A percentile compares a stretch with the other conserved stretches of the same genome.
Evolutionary conservation across 2,329 filamentous ascomycete genomes (phyloP).

Genomic region (Penicillium verrucosum): DNA sequence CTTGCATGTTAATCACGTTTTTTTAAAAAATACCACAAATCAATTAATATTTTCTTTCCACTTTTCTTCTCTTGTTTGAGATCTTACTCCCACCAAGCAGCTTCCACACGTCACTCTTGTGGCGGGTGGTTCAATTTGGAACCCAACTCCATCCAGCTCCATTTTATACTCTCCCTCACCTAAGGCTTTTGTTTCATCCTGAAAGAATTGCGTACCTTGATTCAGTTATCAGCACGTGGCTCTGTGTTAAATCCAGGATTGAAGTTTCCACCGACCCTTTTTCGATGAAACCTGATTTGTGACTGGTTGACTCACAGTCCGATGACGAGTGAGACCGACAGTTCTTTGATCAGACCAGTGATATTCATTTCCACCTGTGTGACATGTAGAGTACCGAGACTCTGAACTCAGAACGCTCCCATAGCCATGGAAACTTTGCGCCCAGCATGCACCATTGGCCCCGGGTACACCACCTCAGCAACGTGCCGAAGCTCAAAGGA

Average conservation of each 20-base stretch:
- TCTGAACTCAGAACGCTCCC: conserved; percentile 1
- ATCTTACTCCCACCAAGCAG: neutral
- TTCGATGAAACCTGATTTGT: neutral
- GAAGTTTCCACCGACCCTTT: neutral
- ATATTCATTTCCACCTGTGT: conserved; percentile 4
- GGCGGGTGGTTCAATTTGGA: conserved; percentile 18
- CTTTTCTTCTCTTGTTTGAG: neutral
- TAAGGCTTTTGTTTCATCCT: conserved; percentile 4
- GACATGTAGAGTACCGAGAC: conserved; percentile 13
- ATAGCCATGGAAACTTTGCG: conserved; percentile 2
- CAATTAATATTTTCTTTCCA: neutral
- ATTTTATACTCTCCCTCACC: conserved; percentile 5
- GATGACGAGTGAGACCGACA: neutral
- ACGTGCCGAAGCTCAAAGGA: conserved; percentile 9
- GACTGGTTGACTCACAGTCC: conserved; percentile 15
- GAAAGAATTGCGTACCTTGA: conserved; percentile 8
- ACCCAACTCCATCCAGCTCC: conserved; percentile 8
- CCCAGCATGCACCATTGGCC: conserved; percentile 7
- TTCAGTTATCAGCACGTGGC: conserved; percentile 14
- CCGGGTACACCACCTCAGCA: neutral
- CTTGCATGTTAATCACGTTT: neutral
- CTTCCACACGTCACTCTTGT: conserved; percentile 10
- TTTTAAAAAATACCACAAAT: neutral
- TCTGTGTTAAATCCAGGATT: neutral
- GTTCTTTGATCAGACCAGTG: conserved; percentile 2